phyloP scores from a whole-genome alignment of 1,284 basidiomycete genomes.

The Leccinum griseonigrum region DNA sequence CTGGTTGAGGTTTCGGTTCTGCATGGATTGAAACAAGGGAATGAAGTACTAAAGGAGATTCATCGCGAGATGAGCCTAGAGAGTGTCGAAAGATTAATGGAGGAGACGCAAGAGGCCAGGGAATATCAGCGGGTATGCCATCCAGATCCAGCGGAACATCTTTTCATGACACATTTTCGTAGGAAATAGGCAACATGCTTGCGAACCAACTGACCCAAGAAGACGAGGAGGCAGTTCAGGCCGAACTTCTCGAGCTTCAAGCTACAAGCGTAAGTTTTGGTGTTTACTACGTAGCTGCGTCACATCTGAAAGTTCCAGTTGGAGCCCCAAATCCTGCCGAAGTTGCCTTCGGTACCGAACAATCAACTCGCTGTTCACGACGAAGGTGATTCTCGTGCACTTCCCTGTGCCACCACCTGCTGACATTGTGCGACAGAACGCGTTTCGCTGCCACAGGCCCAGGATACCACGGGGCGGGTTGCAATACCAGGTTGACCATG shows the following conservation, averaged over 20 bases:
- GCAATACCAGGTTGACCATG: conserved; percentile 22
- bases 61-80: conserved; percentile 93
- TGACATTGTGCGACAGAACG: conserved; percentile 13
- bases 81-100: conserved; percentile 90
- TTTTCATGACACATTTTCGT: conserved; percentile 5
- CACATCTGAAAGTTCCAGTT: conserved; percentile 15
- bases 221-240: conserved; percentile 92
- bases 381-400: conserved; percentile 22
- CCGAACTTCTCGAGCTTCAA: conserved; percentile 73
- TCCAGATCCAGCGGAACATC: not conserved
- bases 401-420: not conserved
- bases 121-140: conserved; percentile 82
- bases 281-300: not conserved
- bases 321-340: conserved; percentile 6
- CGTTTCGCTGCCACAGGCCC: not conserved
- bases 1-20: conserved; percentile 91
- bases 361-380: conserved; percentile 37
- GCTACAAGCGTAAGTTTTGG: conserved; percentile 48
- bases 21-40: conserved; percentile 91
- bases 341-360: conserved; percentile 40
- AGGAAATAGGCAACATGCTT: conserved; percentile 93
- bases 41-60: conserved; percentile 89
- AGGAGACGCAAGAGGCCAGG: conserved; percentile 88
- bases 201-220: conserved; percentile 80
- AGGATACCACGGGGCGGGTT: conserved; percentile 13